Evolutionary conservation across 1,139 yeast species (phyloP).

Genomic region (Casaregolazyma lundiana): DNA sequence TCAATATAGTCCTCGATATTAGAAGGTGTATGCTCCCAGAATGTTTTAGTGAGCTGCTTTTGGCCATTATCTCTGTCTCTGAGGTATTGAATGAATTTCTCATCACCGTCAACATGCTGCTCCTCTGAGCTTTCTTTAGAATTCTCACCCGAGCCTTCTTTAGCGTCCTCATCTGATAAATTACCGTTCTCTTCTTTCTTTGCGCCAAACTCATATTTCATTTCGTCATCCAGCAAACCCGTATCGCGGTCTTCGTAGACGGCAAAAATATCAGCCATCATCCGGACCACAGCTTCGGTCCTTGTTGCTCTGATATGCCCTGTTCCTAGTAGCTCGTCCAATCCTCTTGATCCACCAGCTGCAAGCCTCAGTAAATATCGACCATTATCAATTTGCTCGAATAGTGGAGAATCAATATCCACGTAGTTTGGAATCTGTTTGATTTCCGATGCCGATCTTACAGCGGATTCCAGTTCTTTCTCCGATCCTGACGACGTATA

Average conservation of each 20-base stretch:
- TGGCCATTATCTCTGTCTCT: not conserved
- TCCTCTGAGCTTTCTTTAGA: not conserved
- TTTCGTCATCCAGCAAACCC: constrained; percentile 19
- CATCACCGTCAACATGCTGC: not conserved
- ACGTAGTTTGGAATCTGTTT: not conserved
- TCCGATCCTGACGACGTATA: not conserved
- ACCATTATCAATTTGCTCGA: constrained; percentile 1
- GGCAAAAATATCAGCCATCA: constrained; percentile 27
- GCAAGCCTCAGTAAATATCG: constrained; percentile 3
- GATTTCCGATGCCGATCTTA: too few relatives aligned
- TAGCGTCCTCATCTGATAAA: not conserved
- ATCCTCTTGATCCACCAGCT: constrained; percentile 14
- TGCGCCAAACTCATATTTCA: constrained; percentile 16
- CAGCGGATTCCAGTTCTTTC: too few relatives aligned
- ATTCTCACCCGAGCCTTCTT: not conserved
- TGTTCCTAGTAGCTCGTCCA: constrained; percentile 24
- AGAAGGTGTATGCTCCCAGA: not conserved
- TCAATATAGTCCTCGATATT: constrained; percentile 16
- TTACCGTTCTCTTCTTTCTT: not conserved
- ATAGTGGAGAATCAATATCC: not conserved
- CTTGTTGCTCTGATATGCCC: constrained; percentile 19
- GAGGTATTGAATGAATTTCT: not conserved
- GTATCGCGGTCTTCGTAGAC: constrained; percentile 27
- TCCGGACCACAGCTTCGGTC: constrained; percentile 28
- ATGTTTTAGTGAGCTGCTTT: not conserved